These are phyloP conservation scores for Penicillium longicatenatum DNA, from an alignment of 495 filamentous ascomycete species.

Conservation along the genomic window DNA sequence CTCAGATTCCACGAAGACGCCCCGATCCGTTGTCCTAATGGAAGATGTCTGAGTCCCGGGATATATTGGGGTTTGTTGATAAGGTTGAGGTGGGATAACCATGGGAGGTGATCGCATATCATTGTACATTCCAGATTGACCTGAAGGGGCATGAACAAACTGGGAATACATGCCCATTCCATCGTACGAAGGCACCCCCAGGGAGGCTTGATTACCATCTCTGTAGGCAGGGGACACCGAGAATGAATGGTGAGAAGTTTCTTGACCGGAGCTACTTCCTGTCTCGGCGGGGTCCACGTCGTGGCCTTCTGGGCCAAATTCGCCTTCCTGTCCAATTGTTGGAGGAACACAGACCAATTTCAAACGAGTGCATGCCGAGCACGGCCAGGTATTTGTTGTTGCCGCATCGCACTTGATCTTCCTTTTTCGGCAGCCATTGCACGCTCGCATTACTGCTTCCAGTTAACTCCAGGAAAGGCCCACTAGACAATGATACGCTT, in stretches of 20 bases:
- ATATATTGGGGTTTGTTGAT: conserved; percentile 53
- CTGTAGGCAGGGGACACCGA: conserved; percentile 31
- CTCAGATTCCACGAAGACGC: conserved; percentile 53
- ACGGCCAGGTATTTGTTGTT: conserved; percentile 97
- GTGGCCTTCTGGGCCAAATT: conserved; percentile 51
- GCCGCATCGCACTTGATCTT: conserved; percentile 96
- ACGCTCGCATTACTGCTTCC: conserved; percentile 89
- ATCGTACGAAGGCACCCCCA: conserved; percentile 38
- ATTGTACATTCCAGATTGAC: conserved; percentile 77
- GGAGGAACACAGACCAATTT: conserved; percentile 94
- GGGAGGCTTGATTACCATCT: conserved; percentile 26
- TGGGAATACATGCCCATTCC: conserved; percentile 40
- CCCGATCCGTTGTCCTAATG: conserved; percentile 42
- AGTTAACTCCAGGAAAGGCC: neutral
- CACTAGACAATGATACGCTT: conserved; percentile 8
- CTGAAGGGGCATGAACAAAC: conserved; percentile 42
- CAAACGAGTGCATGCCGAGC: conserved; percentile 87
- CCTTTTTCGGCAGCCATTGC: conserved; percentile 86
- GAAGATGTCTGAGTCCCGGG: conserved; percentile 55
- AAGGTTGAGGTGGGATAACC: conserved; percentile 38
- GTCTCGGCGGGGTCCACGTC: conserved; percentile 30
- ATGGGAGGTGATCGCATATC: conserved; percentile 64
- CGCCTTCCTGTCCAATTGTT: conserved; percentile 82
- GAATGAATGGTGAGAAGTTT: conserved; percentile 36
- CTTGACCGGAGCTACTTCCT: conserved; percentile 24